A percentile compares a stretch with the other conserved stretches of the same genome.
Conservation (phyloP, 805 yeast genomes). For the Pichia ethanolica region DNA sequence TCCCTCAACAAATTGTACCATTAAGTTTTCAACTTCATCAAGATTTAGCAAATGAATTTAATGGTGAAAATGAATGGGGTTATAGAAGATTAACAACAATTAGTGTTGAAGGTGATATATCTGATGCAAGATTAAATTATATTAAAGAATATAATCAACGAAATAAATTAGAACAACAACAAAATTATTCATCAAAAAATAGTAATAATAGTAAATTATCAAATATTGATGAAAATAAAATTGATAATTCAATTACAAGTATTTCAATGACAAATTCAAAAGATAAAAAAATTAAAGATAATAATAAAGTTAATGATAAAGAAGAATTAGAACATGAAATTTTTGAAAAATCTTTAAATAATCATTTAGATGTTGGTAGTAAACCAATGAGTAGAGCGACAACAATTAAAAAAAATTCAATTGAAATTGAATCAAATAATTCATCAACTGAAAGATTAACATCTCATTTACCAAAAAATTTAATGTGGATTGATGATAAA, state of each 20-base stretch:
- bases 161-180: background rate
- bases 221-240: background rate
- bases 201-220: background rate
- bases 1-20: conserved; percentile 91
- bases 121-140: conserved; percentile 13
- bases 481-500: conserved; percentile 69
- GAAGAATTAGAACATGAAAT: background rate
- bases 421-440: conserved; percentile 23
- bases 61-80: conserved; percentile 90
- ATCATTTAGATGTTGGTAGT: conserved; percentile 9
- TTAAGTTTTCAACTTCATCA: conserved; percentile 80
- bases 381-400: conserved; percentile 24
- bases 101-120: conserved; percentile 76
- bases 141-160: conserved; percentile 3
- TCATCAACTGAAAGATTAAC: conserved; percentile 11
- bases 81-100: conserved; percentile 84
- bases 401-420: conserved; percentile 30
- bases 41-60: conserved; percentile 66
- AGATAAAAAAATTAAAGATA: background rate
- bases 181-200: background rate
- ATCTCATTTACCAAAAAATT: conserved; percentile 45
- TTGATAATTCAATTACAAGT: background rate
- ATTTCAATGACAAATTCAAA: background rate
- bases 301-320: background rate
- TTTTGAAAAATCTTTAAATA: background rate